phyloP scores from a whole-genome alignment of 768 basidiomycete genomes.

The Lenzites betulinus region DNA sequence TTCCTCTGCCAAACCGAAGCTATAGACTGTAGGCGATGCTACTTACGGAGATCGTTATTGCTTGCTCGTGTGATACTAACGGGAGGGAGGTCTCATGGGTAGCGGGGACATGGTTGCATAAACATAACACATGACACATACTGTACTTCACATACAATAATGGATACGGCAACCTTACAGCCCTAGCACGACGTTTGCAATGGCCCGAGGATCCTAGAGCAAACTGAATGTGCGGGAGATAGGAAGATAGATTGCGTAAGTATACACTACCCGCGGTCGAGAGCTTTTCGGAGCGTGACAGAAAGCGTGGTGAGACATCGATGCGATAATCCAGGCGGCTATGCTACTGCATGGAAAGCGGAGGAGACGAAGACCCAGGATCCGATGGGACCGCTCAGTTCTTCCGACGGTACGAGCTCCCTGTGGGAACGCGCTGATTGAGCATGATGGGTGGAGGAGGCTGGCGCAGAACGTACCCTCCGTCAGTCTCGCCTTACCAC shows the following conservation, averaged over 20 bases:
- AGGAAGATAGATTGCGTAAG: slow-evolving; percentile 21
- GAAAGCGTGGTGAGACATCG: slow-evolving; percentile 21
- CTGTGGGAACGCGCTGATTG: slow-evolving; percentile 42
- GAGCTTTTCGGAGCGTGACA: slow-evolving; percentile 23
- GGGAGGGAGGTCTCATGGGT: not conserved
- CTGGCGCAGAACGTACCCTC: slow-evolving; percentile 67
- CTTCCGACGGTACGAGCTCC: slow-evolving; percentile 98
- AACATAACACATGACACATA: not conserved
- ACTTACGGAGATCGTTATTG: not conserved
- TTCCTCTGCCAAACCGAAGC: slow-evolving; percentile 34
- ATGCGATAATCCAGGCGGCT: slow-evolving; percentile 17
- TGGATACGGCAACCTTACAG: not conserved
- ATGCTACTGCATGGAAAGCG: slow-evolving; percentile 20
- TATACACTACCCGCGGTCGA: slow-evolving; percentile 26
- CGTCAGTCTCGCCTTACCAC: slow-evolving; percentile 96
- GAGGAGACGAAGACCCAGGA: slow-evolving; percentile 10
- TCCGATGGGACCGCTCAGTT: slow-evolving; percentile 45
- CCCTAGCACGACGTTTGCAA: not conserved
- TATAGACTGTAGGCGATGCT: slow-evolving; percentile 28
- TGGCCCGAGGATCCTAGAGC: not conserved
- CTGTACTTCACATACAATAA: slow-evolving; percentile 8
- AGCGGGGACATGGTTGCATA: not conserved
- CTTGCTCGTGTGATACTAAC: not conserved
- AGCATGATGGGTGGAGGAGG: slow-evolving; percentile 4
- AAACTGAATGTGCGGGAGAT: slow-evolving; percentile 11